Evolutionary conservation across 1,139 yeast species (phyloP).

Genomic region (Geotrichum citri-aurantii): DNA sequence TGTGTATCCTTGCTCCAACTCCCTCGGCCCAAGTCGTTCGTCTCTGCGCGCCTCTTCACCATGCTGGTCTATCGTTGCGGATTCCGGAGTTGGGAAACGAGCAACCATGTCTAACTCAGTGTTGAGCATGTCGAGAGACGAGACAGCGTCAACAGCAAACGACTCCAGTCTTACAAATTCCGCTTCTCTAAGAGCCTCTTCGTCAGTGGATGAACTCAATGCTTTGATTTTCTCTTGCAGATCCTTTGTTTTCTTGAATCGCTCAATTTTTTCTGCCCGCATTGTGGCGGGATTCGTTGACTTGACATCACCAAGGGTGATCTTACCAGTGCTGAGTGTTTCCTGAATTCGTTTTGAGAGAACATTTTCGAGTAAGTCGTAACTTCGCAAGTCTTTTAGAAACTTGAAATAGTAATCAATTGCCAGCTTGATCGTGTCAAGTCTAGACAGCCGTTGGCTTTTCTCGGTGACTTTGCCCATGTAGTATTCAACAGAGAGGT

Average conservation of each 20-base stretch:
- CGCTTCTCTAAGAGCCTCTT: slow-evolving; percentile 48
- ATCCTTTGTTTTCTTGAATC: slow-evolving; percentile 55
- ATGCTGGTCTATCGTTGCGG: slow-evolving; percentile 10
- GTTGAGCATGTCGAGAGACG: slow-evolving; percentile 46
- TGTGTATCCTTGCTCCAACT: slow-evolving; percentile 5
- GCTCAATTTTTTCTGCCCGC: slow-evolving; percentile 68
- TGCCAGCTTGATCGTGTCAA: slow-evolving; percentile 19
- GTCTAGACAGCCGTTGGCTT: slow-evolving; percentile 15
- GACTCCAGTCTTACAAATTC: slow-evolving; percentile 52
- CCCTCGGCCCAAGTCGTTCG: slow-evolving; percentile 2
- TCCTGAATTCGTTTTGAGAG: slow-evolving; percentile 19
- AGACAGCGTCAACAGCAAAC: slow-evolving; percentile 49
- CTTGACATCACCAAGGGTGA: slow-evolving; percentile 26
- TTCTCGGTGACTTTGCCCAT: slow-evolving; percentile 38
- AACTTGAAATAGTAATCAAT: slow-evolving; percentile 19
- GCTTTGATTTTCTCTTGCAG: slow-evolving; percentile 34
- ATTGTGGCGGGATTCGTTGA: slow-evolving; percentile 47
- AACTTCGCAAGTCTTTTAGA: slow-evolving; percentile 12
- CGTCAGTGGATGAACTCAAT: slow-evolving; percentile 32
- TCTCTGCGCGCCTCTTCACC: slow-evolving; percentile 4
- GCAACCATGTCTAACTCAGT: slow-evolving; percentile 54
- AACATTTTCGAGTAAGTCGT: slow-evolving; percentile 11
- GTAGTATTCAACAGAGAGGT: slow-evolving; percentile 46
- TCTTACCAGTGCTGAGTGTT: slow-evolving; percentile 15
- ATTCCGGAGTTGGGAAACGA: slow-evolving; percentile 21